Evolutionary conservation across 192 early-diverging fungal genomes (phyloP), one percentile per base, ranked within the genome.

Genomic region (Chytriomyces sp.): DNA sequence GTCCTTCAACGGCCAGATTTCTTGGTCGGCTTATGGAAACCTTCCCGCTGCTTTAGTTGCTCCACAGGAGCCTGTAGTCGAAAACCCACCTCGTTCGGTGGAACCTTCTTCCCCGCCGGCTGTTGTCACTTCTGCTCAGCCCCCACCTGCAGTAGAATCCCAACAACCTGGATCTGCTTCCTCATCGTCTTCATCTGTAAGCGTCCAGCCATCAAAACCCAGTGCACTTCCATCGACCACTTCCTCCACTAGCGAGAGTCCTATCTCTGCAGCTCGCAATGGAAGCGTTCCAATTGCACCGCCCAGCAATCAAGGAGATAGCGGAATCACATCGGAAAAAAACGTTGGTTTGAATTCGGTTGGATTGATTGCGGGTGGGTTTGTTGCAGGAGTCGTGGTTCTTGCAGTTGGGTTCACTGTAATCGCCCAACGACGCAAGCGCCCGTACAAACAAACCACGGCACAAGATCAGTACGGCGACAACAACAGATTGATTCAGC

Each of bases 21-120:
- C 26, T 24, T 69, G 68, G 68, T 50, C 48, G 11, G 68, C 45
- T 7, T 69, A 53, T 26, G 53, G 53, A 20, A n/a, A 13, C 16
- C 3, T 57, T 0, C 53, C 53, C 20, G 2, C 20, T 13, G 16
- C 53, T 0, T 13, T 20, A 20, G 16, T 57, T 4, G 53, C 53
- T 13, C 53, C 53, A 53, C 8, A 53, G 53, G 53, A 57, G 3
- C 16, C 53, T 13, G 53, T 57, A 1, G 20, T 35, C 35, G 35
- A 35, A 2, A 35, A 35, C 35, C 35, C 35, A 2, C 35, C 0
- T 1, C 35, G n/a, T n/a, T n/a, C n/a, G n/a, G n/a, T n/a, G 35
- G 35, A 35, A 1, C 35, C 35, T 35, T 35, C 35, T 35, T 35
- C 35, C 35, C 35, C 35, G 35, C 35, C 35, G 35, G 35, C 53